Conservation (phyloP, 257 asterid species). For the Verbena officinalis region DNA sequence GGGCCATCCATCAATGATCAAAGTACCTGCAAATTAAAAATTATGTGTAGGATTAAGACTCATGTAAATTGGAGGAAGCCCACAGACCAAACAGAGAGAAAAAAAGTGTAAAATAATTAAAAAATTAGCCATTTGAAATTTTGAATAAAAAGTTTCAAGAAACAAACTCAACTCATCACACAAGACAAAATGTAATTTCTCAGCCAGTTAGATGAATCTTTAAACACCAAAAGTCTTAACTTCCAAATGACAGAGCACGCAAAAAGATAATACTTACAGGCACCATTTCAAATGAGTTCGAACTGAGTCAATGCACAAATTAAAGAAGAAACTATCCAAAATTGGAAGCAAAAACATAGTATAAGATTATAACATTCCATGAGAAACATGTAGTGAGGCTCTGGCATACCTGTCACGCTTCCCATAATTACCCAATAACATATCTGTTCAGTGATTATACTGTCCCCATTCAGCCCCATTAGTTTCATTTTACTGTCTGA, state of each 20-base stretch:
- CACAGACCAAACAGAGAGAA: too few species aligned
- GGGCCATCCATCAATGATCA: too few species aligned
- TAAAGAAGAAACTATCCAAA: not conserved
- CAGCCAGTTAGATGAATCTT: not conserved
- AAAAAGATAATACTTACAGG: not conserved
- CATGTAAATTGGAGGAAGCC: too few species aligned
- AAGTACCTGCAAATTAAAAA: too few species aligned
- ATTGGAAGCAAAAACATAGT: not conserved
- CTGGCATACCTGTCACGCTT: not conserved
- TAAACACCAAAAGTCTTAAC: not conserved
- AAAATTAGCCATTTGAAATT: too few species aligned
- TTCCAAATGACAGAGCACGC: not conserved
- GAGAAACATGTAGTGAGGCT: not conserved
- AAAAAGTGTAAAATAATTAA: too few species aligned
- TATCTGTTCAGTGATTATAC: not conserved
- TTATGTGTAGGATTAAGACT: too few species aligned
- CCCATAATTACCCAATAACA: not conserved
- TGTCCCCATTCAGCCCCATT: not conserved
- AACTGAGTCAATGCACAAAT: not conserved
- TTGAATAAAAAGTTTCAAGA: not conserved
- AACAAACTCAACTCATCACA: not conserved
- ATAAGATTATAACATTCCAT: not conserved
- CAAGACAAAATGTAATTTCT: not conserved
- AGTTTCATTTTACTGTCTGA: not conserved
- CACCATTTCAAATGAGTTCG: not conserved